Evolutionary conservation across 139 green algal species (phyloP).

Genomic region (Pleodorina starrii): DNA sequence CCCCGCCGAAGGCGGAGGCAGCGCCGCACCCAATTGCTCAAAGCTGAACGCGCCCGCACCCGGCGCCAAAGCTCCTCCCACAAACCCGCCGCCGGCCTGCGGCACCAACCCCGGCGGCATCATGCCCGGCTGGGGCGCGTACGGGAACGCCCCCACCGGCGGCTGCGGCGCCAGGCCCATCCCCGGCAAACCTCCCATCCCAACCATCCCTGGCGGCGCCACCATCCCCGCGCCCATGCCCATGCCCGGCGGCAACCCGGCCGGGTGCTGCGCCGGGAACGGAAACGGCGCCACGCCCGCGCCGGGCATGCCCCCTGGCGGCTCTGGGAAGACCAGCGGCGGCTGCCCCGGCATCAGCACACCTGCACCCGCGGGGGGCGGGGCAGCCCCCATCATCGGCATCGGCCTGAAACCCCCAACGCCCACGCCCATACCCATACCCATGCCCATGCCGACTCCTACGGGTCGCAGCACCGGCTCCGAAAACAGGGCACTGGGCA

Average conservation of each 20-base stretch:
- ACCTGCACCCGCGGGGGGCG: not conserved
- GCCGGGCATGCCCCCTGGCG: not conserved
- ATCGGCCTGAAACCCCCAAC: not conserved
- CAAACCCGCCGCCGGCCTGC: not conserved
- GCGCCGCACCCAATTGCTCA: not conserved
- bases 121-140: not conserved
- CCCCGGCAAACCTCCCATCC: not conserved
- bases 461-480: not conserved
- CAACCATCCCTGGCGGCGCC: not conserved
- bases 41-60: not conserved
- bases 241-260: not conserved
- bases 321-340: not conserved
- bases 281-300: not conserved
- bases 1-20: not conserved
- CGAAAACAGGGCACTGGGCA: constrained; percentile 25
- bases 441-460: not conserved
- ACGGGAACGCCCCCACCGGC: not conserved
- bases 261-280: not conserved
- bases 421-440: not conserved
- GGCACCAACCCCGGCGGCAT: not conserved
- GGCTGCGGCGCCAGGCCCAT: not conserved
- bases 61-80: not conserved
- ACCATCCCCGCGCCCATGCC: not conserved
- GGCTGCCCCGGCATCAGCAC: not conserved
- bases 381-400: not conserved